A percentile compares a stretch with the other conserved stretches of the same genome.
Conservation (phyloP, 768 basidiomycete species). For the Termitomyces sp. region DNA sequence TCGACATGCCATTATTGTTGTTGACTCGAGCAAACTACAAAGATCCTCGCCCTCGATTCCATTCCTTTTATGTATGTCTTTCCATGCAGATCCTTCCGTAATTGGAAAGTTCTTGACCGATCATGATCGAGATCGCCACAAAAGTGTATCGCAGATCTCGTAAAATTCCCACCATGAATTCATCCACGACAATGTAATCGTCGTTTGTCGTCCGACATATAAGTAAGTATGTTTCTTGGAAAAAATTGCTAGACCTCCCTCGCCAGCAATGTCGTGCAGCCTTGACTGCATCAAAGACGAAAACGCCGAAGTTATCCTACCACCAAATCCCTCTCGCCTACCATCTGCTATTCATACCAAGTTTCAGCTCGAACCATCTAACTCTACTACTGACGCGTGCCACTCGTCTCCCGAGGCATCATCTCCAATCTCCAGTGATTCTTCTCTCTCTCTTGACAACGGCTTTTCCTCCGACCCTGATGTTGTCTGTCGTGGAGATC, state of each 20-base stretch:
- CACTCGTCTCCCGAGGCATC: conserved; percentile 9
- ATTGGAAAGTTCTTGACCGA: conserved; percentile 10
- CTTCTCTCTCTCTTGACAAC: conserved; percentile 24
- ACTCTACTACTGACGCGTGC: background rate
- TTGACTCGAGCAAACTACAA: background rate
- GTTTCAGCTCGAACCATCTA: background rate
- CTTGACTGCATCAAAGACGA: conserved; percentile 32
- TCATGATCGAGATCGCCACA: conserved; percentile 19
- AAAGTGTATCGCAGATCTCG: conserved; percentile 16
- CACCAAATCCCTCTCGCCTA: background rate
- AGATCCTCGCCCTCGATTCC: conserved; percentile 2
- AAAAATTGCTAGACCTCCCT: conserved; percentile 10
- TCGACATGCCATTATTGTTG: background rate
- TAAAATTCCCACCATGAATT: conserved; percentile 6
- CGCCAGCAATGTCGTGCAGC: conserved; percentile 21
- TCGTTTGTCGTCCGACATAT: conserved; percentile 15
- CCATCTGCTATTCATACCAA: conserved; percentile 14
- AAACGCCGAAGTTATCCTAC: conserved; percentile 8
- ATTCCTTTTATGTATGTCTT: background rate
- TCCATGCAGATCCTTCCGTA: conserved; percentile 4
- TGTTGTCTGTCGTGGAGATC: conserved; percentile 43
- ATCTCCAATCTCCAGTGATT: conserved; percentile 24
- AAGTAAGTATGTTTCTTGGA: conserved; percentile 16
- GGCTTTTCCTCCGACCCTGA: conserved; percentile 16
- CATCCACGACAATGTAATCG: conserved; percentile 17